Percentiles rank a stretch among this genome's conserved stretches.
Conservation (phyloP, 371 early-diverging fungal genomes). For the Rhizopus stolonifer region DNA sequence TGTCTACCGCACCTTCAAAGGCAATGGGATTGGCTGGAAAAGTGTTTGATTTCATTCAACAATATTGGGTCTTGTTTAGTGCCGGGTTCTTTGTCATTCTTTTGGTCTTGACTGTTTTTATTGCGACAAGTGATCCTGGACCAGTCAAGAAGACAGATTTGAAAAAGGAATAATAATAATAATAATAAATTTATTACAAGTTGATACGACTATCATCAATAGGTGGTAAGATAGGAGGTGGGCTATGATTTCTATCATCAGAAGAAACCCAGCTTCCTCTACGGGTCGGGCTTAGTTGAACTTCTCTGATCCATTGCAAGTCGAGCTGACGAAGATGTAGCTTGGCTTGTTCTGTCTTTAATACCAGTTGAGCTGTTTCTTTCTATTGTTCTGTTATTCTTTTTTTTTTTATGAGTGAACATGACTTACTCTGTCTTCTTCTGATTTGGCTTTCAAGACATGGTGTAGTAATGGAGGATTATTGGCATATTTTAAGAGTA, state of each 20-base stretch:
- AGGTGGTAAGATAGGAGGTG: constrained; percentile 36
- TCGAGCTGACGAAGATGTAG: constrained; percentile 38
- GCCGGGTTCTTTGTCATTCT: constrained; percentile 7
- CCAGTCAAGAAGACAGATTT: constrained; percentile 1
- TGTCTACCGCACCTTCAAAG: constrained; percentile 20
- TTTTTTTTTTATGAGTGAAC: neutral
- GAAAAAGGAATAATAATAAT: constrained; percentile 6
- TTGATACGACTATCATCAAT: too few relatives aligned
- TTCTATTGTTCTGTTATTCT: constrained; percentile 21
- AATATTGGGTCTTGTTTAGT: constrained; percentile 22
- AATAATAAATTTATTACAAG: neutral
- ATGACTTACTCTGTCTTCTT: constrained; percentile 51
- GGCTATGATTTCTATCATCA: too few relatives aligned
- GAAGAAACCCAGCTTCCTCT: too few relatives aligned
- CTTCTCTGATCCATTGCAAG: constrained; percentile 33
- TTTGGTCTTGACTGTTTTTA: constrained; percentile 1
- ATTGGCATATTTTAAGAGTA: constrained; percentile 41
- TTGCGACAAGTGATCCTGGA: constrained; percentile 4
- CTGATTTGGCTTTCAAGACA: constrained; percentile 46
- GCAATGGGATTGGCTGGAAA: constrained; percentile 5
- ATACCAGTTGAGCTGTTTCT: constrained; percentile 33
- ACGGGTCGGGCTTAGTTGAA: too few relatives aligned
- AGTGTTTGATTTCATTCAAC: constrained; percentile 10
- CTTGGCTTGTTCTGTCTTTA: constrained; percentile 39
- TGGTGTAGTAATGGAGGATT: constrained; percentile 45